These are phyloP conservation scores for Xylaria sp. DNA, from an alignment of 2,329 filamentous ascomycete genomes.

Conservation along the genomic window DNA sequence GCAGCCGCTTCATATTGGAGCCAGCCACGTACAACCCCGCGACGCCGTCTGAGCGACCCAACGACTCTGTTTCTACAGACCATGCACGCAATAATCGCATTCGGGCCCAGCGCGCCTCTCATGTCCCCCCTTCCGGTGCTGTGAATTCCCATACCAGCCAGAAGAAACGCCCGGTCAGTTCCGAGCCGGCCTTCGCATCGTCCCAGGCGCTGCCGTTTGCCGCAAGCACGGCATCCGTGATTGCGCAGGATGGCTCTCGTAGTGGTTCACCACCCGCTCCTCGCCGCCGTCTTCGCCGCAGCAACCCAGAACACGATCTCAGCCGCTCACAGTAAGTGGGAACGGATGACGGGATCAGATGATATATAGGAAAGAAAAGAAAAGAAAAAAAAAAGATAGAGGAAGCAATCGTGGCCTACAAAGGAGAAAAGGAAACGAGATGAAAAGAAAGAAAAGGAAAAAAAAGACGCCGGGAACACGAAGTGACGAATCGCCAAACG, in stretches of 20 bases:
- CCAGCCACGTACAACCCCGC: not conserved
- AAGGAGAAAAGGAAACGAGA: not conserved
- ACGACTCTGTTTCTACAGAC: too few species aligned
- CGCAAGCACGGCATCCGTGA: not conserved
- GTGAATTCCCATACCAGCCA: not conserved
- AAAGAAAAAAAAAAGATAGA: too few species aligned
- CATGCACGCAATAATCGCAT: not conserved
- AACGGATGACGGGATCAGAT: not conserved
- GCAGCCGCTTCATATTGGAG: not conserved
- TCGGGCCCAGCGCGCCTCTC: not conserved
- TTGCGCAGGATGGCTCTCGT: constrained; percentile 6
- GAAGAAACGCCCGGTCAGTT: not conserved
- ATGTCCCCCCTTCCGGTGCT: not conserved
- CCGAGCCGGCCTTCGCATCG: constrained; percentile 10
- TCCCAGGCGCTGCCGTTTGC: constrained; percentile 19
- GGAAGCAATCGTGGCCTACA: not conserved
- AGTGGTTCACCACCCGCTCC: not conserved
- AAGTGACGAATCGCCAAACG: not conserved
- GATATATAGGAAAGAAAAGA: not conserved
- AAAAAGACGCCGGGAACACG: not conserved
- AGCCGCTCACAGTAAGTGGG: not conserved
- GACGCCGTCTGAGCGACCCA: not conserved
- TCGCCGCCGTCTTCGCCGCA: not conserved
- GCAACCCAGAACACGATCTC: not conserved
- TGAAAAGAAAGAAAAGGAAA: not conserved